Percentiles rank a stretch among this genome's conserved stretches.
Evolutionary conservation across 106 monocot species (phyloP).

Genomic region (Ottelia alismoides): DNA sequence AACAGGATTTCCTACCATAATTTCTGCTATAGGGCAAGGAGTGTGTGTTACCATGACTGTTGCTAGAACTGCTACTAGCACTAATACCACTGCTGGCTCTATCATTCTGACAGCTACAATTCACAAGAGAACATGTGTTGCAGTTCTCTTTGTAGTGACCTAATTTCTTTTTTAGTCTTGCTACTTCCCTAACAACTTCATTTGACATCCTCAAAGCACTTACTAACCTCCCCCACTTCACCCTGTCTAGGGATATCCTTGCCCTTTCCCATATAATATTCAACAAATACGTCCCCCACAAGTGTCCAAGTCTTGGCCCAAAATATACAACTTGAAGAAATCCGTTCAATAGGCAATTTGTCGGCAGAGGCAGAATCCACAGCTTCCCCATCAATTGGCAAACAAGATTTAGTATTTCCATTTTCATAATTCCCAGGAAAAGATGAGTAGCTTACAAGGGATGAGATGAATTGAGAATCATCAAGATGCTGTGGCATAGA

Average conservation of each 20-base stretch:
- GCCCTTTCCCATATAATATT: slow-evolving; percentile 36
- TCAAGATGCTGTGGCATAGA: slow-evolving; percentile 95
- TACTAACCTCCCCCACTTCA: slow-evolving; percentile 22
- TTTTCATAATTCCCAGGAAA: slow-evolving; percentile 16
- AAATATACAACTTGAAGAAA: slow-evolving; percentile 53
- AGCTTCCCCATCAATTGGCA: slow-evolving; percentile 14
- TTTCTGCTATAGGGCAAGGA: slow-evolving; percentile 29
- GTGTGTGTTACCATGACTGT: slow-evolving; percentile 29
- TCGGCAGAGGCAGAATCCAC: slow-evolving; percentile 8
- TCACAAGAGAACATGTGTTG: slow-evolving; percentile 68
- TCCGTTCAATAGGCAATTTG: slow-evolving; percentile 13
- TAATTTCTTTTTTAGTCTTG: slow-evolving; percentile 86
- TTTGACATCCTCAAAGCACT: slow-evolving; percentile 63
- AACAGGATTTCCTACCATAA: slow-evolving; percentile 37
- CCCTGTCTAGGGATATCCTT: slow-evolving; percentile 20
- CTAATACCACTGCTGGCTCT: slow-evolving; percentile 84
- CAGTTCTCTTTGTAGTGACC: slow-evolving; percentile 64
- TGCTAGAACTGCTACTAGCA: slow-evolving; percentile 75
- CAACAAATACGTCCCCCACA: slow-evolving; percentile 85
- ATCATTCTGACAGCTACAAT: slow-evolving; percentile 91
- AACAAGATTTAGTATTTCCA: slow-evolving; percentile 6
- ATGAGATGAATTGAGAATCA: slow-evolving; percentile 74
- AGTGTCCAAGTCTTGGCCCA: slow-evolving; percentile 91
- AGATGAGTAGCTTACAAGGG: slow-evolving; percentile 38
- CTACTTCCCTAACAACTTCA: slow-evolving; percentile 88